Conservation (phyloP, 148 eudicot genomes). For the Euryodendron excelsum region DNA sequence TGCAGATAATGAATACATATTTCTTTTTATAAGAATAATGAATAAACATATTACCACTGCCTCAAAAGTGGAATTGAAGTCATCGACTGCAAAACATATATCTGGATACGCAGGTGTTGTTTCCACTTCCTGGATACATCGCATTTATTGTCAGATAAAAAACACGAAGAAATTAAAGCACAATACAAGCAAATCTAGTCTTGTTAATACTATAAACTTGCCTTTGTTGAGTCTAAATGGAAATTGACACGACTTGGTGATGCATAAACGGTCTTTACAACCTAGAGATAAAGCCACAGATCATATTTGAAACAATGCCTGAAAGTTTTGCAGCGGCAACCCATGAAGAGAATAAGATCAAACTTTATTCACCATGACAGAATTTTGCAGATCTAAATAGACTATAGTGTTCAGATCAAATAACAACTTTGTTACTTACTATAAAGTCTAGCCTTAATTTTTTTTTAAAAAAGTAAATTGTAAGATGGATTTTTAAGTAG, state of each 20-base stretch:
- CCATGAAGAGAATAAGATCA: background rate
- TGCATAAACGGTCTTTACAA: constrained; percentile 97
- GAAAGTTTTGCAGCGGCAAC: too few species aligned
- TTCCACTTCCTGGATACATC: constrained; percentile 75
- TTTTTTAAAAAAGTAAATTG: background rate
- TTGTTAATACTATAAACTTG: constrained; percentile 28
- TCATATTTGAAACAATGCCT: constrained; percentile 5
- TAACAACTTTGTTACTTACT: background rate
- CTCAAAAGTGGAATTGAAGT: constrained; percentile 97
- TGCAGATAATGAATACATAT: constrained; percentile 8
- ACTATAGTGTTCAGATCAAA: background rate
- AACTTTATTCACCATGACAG: background rate
- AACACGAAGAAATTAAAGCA: background rate
- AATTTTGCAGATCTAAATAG: background rate
- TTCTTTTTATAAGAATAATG: too few species aligned
- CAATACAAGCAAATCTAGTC: background rate
- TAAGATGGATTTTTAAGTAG: too few species aligned
- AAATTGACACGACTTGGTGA: constrained; percentile 97
- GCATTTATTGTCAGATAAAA: constrained; percentile 1
- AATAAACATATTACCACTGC: constrained; percentile 66
- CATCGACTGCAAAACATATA: constrained; percentile 98
- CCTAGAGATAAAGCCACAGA: constrained; percentile 37
- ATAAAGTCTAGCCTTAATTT: background rate
- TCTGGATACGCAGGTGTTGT: constrained; percentile 98
- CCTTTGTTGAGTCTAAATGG: constrained; percentile 98